Base-by-base conservation (phyloP, 2,329 filamentous ascomycete species). In the Neofusicoccum laricinum region DNA sequence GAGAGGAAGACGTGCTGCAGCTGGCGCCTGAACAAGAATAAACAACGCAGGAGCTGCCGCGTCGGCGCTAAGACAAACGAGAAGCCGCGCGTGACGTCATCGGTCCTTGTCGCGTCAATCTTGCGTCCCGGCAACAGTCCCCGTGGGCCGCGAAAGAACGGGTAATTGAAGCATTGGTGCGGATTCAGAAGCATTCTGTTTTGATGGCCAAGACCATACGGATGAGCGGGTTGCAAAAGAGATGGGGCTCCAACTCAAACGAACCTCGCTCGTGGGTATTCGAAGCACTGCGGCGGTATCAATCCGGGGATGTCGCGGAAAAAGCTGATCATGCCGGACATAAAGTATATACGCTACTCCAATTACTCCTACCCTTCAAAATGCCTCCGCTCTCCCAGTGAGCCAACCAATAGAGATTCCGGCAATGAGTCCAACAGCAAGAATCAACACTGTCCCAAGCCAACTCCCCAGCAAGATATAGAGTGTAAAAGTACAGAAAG, bases 401-500 rank as follows among this genome's bases (percentile, higher is more conserved):
- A 46, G 11, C 41, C 25, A 38, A 25, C 55, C 55, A 48, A 34
- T 46, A 46, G 15, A 14, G n/a, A 15, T 36, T 40, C 32, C 6
- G 30, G 25, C 43, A 45, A 46, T 45, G 41, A 59, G 46, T 21
- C 41, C 55, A 59, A 41, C 41, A 4, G 14, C 12, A 58, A 41
- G 32, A 25, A 59, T 19, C 25, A 59, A 34, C 25, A 59, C n/a
- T n/a, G 11, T 30, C 55, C 41, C 7, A 46, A 3, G n/a, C 41
- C 30, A 10, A 21, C 14, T 45, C 15, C 51, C 55, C 40, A 46
- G n/a, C 55, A 17, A 59, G 41, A 59, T 46, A 46, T 46, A 59
- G 46, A 21, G 21, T 46, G 43, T 59, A 59, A 34, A 59, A 59
- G 30, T 59, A 59, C 55, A 59, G 12, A 59, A 59, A 46, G 41